Conservation (phyloP, 306 rosid genomes). For the Herpetospermum pedunculosum region DNA sequence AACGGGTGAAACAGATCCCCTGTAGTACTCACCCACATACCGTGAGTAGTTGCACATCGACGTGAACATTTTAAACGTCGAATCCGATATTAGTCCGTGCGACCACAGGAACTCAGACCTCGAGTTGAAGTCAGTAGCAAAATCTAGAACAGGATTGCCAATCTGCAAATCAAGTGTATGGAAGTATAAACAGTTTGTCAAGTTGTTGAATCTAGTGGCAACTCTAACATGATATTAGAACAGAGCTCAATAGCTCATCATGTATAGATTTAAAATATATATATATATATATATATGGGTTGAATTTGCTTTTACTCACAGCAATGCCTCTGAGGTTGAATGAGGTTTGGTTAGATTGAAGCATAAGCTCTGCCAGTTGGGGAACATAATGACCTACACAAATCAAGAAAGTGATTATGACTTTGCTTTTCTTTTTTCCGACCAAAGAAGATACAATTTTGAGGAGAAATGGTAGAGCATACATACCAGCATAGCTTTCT, state of each 20-base stretch:
- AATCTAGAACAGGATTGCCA: slow-evolving; percentile 51
- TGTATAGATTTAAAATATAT: too few species aligned
- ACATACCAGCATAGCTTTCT: slow-evolving; percentile 42
- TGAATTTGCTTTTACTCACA: slow-evolving; percentile 20
- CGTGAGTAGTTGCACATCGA: slow-evolving; percentile 42
- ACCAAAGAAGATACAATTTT: background rate
- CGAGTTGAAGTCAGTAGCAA: slow-evolving; percentile 40
- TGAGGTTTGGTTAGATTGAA: slow-evolving; percentile 20
- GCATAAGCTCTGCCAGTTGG: slow-evolving; percentile 46
- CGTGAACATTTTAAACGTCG: slow-evolving; percentile 38
- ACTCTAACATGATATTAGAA: background rate
- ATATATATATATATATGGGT: too few species aligned
- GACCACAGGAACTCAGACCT: slow-evolving; percentile 56
- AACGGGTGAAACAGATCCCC: slow-evolving; percentile 32
- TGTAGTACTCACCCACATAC: slow-evolving; percentile 36
- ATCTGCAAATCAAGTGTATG: slow-evolving; percentile 18
- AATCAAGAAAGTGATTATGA: background rate
- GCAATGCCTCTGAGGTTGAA: slow-evolving; percentile 51
- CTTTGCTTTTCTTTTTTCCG: background rate
- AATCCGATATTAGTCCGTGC: slow-evolving; percentile 48
- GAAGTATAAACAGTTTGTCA: background rate
- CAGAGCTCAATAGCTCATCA: background rate
- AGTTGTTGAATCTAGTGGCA: background rate
- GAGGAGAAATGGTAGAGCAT: background rate
- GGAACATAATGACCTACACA: slow-evolving; percentile 43